Conservation (phyloP, 2,329 filamentous ascomycete genomes). For the Decorospora gaudefroyi region DNA sequence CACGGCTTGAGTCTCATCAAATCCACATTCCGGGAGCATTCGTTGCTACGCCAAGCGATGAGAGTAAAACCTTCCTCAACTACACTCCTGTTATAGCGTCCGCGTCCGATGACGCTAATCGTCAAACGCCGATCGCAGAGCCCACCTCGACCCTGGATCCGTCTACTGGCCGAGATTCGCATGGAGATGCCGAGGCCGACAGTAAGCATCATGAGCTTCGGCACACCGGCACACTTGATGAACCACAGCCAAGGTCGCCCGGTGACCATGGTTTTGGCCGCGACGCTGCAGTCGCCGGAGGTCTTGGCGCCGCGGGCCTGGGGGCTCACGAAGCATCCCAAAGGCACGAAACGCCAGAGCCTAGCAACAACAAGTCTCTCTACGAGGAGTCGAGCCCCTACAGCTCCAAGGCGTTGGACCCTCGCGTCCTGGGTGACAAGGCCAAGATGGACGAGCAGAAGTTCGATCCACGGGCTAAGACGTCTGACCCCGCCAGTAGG, state of each 20-base stretch:
- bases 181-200: neutral
- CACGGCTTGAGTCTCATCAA: slow-evolving; percentile 40
- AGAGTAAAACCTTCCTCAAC: slow-evolving; percentile 32
- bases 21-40: slow-evolving; percentile 45
- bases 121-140: neutral
- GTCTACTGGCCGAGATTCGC: neutral
- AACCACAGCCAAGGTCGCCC: slow-evolving; percentile 22
- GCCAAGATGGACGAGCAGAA: slow-evolving; percentile 24
- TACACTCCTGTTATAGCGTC: slow-evolving; percentile 15
- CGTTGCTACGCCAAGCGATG: slow-evolving; percentile 37
- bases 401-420: slow-evolving; percentile 34
- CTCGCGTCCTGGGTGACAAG: slow-evolving; percentile 30
- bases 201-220: slow-evolving; percentile 26
- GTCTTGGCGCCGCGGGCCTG: slow-evolving; percentile 32
- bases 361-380: slow-evolving; percentile 14
- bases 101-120: neutral
- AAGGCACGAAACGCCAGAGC: slow-evolving; percentile 20
- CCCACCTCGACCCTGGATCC: slow-evolving; percentile 1
- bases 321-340: slow-evolving; percentile 25
- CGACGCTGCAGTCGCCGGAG: slow-evolving; percentile 35
- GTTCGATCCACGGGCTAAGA: slow-evolving; percentile 25
- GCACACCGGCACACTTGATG: slow-evolving; percentile 32
- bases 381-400: slow-evolving; percentile 32
- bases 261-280: slow-evolving; percentile 32
- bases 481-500: slow-evolving; percentile 11